These are phyloP conservation scores for Xerocomus amazonicus DNA, from an alignment of 1,284 basidiomycete genomes.

Conservation along the genomic window DNA sequence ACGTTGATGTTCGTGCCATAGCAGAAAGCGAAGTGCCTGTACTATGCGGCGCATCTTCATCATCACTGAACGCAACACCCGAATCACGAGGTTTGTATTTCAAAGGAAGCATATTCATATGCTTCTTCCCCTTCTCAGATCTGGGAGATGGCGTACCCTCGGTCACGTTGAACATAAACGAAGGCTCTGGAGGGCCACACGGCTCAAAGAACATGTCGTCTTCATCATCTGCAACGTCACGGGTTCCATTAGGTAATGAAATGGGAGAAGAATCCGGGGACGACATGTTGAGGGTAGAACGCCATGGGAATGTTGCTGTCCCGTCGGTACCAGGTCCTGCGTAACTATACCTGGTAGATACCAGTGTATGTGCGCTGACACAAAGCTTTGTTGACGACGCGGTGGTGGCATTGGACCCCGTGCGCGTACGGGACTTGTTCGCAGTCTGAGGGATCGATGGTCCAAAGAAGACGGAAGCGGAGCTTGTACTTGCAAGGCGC, in stretches of 20 bases:
- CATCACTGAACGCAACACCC: constrained; percentile 58
- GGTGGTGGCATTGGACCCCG: constrained; percentile 19
- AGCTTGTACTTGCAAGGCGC: constrained; percentile 45
- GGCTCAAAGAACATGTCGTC: constrained; percentile 59
- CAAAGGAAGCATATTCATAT: constrained; percentile 45
- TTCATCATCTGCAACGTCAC: constrained; percentile 40
- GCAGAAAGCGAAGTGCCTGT: constrained; percentile 36
- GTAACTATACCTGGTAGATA: constrained; percentile 59
- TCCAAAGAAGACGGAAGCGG: constrained; percentile 72
- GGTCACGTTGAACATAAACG: constrained; percentile 55
- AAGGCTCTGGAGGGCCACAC: constrained; percentile 39
- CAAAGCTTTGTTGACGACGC: constrained; percentile 6
- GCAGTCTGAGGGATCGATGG: constrained; percentile 48
- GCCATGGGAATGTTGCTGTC: constrained; percentile 41
- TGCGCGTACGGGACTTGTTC: constrained; percentile 21
- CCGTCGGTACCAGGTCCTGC: constrained; percentile 34
- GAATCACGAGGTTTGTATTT: constrained; percentile 74
- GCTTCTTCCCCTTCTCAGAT: constrained; percentile 38
- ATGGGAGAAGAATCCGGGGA: constrained; percentile 52
- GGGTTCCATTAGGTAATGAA: constrained; percentile 24
- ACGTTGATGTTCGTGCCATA: constrained; percentile 54
- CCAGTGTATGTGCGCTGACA: constrained; percentile 28
- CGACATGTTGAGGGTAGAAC: constrained; percentile 36
- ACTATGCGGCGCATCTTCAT: constrained; percentile 42
- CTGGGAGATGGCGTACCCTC: constrained; percentile 57